phyloP scores from a whole-genome alignment of 2,329 filamentous ascomycete species.

The Beauveria bassiana region DNA sequence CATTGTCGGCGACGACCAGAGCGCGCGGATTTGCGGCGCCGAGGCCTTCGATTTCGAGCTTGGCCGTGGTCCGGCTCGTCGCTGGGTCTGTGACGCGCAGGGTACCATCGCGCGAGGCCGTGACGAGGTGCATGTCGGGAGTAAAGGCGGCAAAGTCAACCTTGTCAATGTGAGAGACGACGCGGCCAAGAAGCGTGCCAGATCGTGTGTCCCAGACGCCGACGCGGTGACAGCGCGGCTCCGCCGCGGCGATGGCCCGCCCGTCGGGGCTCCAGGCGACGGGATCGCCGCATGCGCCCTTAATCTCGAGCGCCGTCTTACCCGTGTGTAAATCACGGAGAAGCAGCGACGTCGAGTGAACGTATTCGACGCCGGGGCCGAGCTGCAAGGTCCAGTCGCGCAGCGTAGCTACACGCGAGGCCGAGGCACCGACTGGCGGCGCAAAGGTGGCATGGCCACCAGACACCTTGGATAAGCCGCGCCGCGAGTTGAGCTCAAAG shows the following conservation, averaged over 20 bases:
- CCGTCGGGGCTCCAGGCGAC: conserved; percentile 28
- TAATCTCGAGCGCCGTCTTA: conserved; percentile 25
- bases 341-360: conserved; percentile 23
- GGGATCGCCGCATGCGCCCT: conserved; percentile 22
- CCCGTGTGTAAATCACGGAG: conserved; percentile 24
- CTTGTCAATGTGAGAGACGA: conserved; percentile 28
- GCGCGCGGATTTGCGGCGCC: conserved; percentile 22
- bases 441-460: conserved; percentile 26
- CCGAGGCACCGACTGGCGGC: conserved; percentile 10
- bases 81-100: conserved; percentile 27
- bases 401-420: conserved; percentile 22
- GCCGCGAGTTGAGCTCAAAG: conserved; percentile 22
- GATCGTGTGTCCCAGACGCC: conserved; percentile 26
- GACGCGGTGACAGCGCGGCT: conserved; percentile 20
- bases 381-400: conserved; percentile 25
- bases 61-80: conserved; percentile 27
- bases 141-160: conserved; percentile 32
- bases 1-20: conserved; percentile 26
- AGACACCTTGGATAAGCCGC: conserved; percentile 23
- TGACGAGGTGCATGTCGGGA: conserved; percentile 25
- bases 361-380: conserved; percentile 22
- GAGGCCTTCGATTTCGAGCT: conserved; percentile 27
- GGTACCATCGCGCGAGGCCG: conserved; percentile 29
- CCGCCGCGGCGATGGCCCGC: conserved; percentile 23
- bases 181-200: conserved; percentile 21